These are phyloP conservation scores for Capsella rubella DNA, from an alignment of 441 rosid species.

Conservation along the genomic window DNA sequence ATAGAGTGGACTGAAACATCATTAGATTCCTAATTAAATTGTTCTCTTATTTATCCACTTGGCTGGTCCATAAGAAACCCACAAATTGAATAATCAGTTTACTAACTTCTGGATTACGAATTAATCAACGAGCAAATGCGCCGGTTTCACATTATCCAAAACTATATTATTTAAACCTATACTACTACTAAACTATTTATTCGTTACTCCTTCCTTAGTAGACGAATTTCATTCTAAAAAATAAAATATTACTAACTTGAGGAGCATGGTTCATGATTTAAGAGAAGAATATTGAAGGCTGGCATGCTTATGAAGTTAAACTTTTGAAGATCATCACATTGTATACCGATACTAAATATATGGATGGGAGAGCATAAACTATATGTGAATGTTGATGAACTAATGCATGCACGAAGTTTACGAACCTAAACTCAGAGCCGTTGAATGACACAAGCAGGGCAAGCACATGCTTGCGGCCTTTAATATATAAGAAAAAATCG, in stretches of 20 bases:
- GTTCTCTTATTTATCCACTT: conserved; percentile 38
- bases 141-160: conserved; percentile 39
- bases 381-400: neutral
- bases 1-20: conserved; percentile 40
- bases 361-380: neutral
- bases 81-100: conserved; percentile 17
- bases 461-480: no score
- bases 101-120: conserved; percentile 29
- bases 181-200: conserved; percentile 2
- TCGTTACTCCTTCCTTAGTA: neutral
- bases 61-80: conserved; percentile 22
- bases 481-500: no score
- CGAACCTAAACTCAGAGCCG: neutral
- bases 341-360: neutral
- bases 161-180: neutral
- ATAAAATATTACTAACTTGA: neutral
- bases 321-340: neutral
- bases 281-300: conserved; percentile 12
- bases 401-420: neutral
- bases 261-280: conserved; percentile 42
- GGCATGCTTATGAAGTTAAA: conserved; percentile 5
- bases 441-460: no score
- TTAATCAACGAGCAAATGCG: conserved; percentile 32
- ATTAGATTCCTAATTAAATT: conserved; percentile 33
- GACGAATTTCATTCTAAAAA: neutral